Evolutionary conservation across 2,329 filamentous ascomycete species (phyloP).

Genomic region (Alternaria atra): DNA sequence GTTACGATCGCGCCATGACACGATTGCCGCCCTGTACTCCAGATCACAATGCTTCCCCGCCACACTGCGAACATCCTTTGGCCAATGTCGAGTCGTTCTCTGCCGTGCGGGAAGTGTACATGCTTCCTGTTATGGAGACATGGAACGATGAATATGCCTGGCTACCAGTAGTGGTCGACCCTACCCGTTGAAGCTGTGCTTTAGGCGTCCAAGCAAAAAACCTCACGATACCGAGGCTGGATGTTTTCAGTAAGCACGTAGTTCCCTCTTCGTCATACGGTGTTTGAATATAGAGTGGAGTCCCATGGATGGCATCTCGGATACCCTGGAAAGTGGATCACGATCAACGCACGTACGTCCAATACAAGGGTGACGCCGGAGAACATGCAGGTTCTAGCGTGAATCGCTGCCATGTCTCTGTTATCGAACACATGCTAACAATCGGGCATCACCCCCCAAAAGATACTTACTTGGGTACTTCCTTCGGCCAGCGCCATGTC

Average conservation of each 20-base stretch:
- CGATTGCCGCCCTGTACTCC: slow-evolving; percentile 1
- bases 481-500: slow-evolving; percentile 6
- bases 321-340: background rate
- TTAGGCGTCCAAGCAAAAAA: background rate
- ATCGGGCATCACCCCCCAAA: background rate
- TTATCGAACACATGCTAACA: background rate
- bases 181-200: background rate
- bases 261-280: slow-evolving; percentile 2
- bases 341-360: background rate
- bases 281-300: background rate
- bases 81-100: background rate
- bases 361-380: background rate
- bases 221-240: background rate
- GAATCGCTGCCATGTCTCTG: background rate
- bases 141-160: background rate
- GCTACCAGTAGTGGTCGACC: background rate
- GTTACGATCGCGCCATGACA: background rate
- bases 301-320: background rate
- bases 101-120: background rate
- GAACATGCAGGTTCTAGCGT: slow-evolving; percentile 3
- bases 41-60: background rate
- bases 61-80: background rate
- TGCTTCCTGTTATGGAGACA: background rate
- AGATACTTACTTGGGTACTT: slow-evolving; percentile 6
- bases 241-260: background rate